Evolutionary conservation across 2,329 filamentous ascomycete species (phyloP).

Genomic region (Rugonectria rugulosa): DNA sequence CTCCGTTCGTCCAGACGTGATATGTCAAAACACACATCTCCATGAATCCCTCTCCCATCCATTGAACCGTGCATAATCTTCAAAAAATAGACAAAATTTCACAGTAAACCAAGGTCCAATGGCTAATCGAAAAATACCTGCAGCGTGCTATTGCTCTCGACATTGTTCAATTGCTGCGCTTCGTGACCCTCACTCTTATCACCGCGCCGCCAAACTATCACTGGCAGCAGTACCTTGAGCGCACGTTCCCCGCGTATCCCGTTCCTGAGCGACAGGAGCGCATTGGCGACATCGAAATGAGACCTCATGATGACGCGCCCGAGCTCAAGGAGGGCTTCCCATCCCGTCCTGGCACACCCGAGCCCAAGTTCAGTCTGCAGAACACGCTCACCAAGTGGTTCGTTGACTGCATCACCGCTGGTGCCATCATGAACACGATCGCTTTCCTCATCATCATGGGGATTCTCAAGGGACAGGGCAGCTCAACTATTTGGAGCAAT

Average conservation of each 20-base stretch:
- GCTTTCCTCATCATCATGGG: slow-evolving; percentile 58
- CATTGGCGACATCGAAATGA: slow-evolving; percentile 40
- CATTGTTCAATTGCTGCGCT: slow-evolving; percentile 57
- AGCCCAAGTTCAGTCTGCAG: slow-evolving; percentile 47
- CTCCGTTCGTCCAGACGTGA: background rate
- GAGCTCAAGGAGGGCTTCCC: slow-evolving; percentile 31
- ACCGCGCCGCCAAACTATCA: slow-evolving; percentile 64
- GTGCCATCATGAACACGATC: slow-evolving; percentile 55
- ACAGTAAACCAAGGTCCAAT: no score
- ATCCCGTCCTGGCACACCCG: slow-evolving; percentile 19
- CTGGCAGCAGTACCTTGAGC: slow-evolving; percentile 65
- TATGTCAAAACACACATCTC: background rate
- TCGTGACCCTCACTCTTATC: slow-evolving; percentile 60
- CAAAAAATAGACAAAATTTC: no score
- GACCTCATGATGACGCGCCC: slow-evolving; percentile 34
- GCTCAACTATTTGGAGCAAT: slow-evolving; percentile 47
- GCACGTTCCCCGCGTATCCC: slow-evolving; percentile 57
- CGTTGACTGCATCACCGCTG: slow-evolving; percentile 57
- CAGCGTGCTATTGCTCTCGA: slow-evolving; percentile 55
- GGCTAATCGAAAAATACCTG: slow-evolving; percentile 8
- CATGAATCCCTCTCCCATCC: no score
- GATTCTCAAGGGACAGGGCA: slow-evolving; percentile 50
- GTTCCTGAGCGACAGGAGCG: slow-evolving; percentile 18
- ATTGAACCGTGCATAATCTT: no score
- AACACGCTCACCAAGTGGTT: slow-evolving; percentile 59